Conservation (phyloP, 805 yeast genomes). For the Kodamaea neixiangensis region DNA sequence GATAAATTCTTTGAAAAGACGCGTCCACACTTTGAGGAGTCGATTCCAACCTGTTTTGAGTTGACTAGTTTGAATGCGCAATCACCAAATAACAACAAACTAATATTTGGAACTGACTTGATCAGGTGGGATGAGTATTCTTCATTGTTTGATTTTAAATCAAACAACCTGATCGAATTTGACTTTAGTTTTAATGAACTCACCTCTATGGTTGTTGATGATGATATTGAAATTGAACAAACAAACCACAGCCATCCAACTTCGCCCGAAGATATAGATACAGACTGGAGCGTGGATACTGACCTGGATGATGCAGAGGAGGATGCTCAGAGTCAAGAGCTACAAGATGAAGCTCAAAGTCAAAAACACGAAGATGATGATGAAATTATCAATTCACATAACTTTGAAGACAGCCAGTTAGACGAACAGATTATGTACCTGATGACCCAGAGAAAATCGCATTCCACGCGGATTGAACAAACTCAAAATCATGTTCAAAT, state of each 20-base stretch:
- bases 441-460: slow-evolving; percentile 21
- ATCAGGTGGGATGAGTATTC: slow-evolving; percentile 14
- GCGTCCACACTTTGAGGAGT: background rate
- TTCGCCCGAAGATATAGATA: background rate
- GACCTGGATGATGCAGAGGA: slow-evolving; percentile 3
- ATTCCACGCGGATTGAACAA: background rate
- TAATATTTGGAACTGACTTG: background rate
- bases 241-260: background rate
- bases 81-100: slow-evolving; percentile 2
- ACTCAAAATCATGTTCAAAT: slow-evolving; percentile 12
- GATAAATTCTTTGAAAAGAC: slow-evolving; percentile 6
- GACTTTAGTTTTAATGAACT: background rate
- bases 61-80: background rate
- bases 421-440: slow-evolving; percentile 21
- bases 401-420: slow-evolving; percentile 14
- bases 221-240: background rate
- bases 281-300: slow-evolving; percentile 2
- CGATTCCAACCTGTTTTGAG: slow-evolving; percentile 6
- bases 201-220: background rate
- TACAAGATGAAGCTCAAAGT: slow-evolving; percentile 5
- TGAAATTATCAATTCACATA: slow-evolving; percentile 12
- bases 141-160: slow-evolving; percentile 20
- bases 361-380: slow-evolving; percentile 7
- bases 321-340: no score
- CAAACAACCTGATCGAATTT: background rate